These are phyloP conservation scores for Backusella psychrophila DNA, from an alignment of 192 early-diverging fungal genomes.

Conservation along the genomic window DNA sequence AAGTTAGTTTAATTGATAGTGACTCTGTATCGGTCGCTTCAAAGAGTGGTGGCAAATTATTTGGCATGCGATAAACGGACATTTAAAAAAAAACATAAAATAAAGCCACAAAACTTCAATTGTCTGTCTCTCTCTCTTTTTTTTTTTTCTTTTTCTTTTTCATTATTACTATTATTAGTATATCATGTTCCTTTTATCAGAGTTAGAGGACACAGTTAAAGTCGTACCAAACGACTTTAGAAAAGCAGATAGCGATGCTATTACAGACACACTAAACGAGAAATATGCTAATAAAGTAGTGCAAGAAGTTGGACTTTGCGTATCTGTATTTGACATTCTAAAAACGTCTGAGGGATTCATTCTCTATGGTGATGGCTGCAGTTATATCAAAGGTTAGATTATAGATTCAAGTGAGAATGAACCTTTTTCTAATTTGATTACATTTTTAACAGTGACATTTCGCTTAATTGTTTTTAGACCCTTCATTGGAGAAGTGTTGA, in stretches of 20 bases:
- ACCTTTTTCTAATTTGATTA: conserved; percentile 2
- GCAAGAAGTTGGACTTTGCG: conserved; percentile 90
- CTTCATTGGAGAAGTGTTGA: conserved; percentile 83
- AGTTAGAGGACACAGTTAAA: conserved; percentile 83
- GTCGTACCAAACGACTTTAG: conserved; percentile 77
- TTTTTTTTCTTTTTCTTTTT: background rate
- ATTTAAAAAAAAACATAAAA: conserved; percentile 9
- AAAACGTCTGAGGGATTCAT: conserved; percentile 85
- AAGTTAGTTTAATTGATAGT: background rate
- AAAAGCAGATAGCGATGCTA: conserved; percentile 71
- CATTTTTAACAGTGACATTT: conserved; percentile 60
- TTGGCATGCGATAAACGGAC: conserved; percentile 9
- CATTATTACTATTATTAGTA: background rate
- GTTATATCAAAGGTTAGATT: conserved; percentile 64
- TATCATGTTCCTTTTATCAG: conserved; percentile 84
- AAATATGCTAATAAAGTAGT: conserved; percentile 96
- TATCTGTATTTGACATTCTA: conserved; percentile 78
- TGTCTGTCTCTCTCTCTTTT: background rate
- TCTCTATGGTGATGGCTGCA: conserved; percentile 79
- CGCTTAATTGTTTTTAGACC: conserved; percentile 89
- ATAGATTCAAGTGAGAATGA: background rate
- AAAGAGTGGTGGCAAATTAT: conserved; percentile 8
- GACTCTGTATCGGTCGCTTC: background rate
- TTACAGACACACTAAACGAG: conserved; percentile 85
- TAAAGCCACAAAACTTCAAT: background rate